phyloP scores from a whole-genome alignment of 2,329 filamentous ascomycete species.

The Pseudopyricularia javanii region DNA sequence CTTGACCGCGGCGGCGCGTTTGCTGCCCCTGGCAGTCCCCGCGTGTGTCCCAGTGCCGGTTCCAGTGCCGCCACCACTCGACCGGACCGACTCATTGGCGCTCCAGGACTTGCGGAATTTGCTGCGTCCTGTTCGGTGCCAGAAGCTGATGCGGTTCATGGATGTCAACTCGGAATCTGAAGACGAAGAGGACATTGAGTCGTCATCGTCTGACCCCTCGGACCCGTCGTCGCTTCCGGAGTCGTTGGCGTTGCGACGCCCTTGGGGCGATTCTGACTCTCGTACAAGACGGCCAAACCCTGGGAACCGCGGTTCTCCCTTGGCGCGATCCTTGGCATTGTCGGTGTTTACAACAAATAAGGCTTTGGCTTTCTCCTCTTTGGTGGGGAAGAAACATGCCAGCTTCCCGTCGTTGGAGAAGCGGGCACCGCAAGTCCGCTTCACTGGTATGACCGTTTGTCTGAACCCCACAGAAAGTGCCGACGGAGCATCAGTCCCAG shows the following conservation, averaged over 20 bases:
- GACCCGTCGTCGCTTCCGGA: conserved; percentile 39
- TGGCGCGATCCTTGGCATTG: conserved; percentile 32
- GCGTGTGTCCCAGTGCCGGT: conserved; percentile 47
- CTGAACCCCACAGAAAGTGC: background rate
- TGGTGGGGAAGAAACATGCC: conserved; percentile 58
- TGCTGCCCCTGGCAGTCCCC: conserved; percentile 38
- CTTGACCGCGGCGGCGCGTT: conserved; percentile 21
- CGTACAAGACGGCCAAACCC: conserved; percentile 43
- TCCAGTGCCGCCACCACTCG: conserved; percentile 46
- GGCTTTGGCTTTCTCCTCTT: conserved; percentile 45
- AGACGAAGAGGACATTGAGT: conserved; percentile 35
- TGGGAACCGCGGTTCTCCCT: conserved; percentile 42
- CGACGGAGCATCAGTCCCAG: background rate
- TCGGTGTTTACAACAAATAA: conserved; percentile 31
- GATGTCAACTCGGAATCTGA: conserved; percentile 53
- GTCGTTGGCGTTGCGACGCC: conserved; percentile 32
- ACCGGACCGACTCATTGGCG: conserved; percentile 44
- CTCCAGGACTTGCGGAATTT: conserved; percentile 43
- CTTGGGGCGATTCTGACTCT: conserved; percentile 33
- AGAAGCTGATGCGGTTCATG: conserved; percentile 43
- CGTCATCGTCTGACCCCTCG: conserved; percentile 33
- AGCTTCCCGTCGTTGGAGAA: conserved; percentile 52
- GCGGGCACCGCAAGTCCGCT: conserved; percentile 43
- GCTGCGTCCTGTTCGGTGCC: conserved; percentile 37
- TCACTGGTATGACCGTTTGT: conserved; percentile 1